Evolutionary conservation across 192 early-diverging fungal species (phyloP).

Genomic region (Rhizoclosmatium globosum): DNA sequence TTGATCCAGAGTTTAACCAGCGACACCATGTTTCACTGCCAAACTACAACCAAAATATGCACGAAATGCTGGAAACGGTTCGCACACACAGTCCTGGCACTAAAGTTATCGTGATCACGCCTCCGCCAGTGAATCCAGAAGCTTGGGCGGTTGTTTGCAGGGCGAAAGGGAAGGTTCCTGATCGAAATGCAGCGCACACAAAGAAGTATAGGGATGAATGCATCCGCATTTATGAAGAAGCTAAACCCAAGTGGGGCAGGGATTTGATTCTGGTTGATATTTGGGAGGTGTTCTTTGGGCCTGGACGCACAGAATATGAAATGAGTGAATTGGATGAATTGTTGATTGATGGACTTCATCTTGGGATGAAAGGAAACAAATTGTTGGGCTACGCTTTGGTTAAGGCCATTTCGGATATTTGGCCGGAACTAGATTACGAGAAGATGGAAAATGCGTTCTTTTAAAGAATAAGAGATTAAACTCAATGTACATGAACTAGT

Average conservation of each 20-base stretch:
- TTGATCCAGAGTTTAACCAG: slow-evolving; percentile 40
- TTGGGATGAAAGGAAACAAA: slow-evolving; percentile 38
- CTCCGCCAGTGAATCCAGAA: slow-evolving; percentile 71
- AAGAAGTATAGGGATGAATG: slow-evolving; percentile 41
- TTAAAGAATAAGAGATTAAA: too few species aligned
- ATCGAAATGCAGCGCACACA: slow-evolving; percentile 32
- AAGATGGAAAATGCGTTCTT: not conserved
- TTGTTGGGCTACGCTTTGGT: slow-evolving; percentile 38
- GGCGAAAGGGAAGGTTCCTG: slow-evolving; percentile 32
- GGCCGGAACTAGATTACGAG: slow-evolving; percentile 45
- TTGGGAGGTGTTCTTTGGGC: slow-evolving; percentile 41
- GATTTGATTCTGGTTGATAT: slow-evolving; percentile 41
- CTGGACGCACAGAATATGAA: slow-evolving; percentile 14
- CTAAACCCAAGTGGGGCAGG: not conserved
- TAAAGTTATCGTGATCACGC: slow-evolving; percentile 73
- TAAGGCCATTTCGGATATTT: slow-evolving; percentile 45
- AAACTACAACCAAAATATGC: slow-evolving; percentile 67
- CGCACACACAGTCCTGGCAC: slow-evolving; percentile 66
- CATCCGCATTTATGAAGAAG: slow-evolving; percentile 34
- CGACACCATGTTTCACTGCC: slow-evolving; percentile 74
- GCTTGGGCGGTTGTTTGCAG: slow-evolving; percentile 28
- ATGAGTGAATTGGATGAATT: slow-evolving; percentile 21
- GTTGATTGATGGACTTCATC: slow-evolving; percentile 48
- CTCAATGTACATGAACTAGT: not conserved
- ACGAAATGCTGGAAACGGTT: slow-evolving; percentile 63